Evolutionary conservation across 257 asterid genomes (phyloP), one percentile per base, ranked within the genome.

Genomic region (Petunia secreta): DNA sequence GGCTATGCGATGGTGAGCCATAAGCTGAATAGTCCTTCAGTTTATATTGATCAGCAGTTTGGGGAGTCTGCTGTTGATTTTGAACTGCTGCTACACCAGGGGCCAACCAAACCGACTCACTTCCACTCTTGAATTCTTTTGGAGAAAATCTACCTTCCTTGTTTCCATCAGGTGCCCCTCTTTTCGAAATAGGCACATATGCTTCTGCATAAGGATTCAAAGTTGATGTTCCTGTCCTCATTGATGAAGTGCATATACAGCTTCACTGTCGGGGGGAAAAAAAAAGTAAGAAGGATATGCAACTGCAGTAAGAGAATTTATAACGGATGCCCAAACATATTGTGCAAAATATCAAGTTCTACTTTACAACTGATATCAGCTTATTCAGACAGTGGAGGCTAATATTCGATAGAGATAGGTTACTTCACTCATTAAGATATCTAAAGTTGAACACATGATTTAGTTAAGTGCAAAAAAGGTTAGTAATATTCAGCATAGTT

Each of bases 201-300:
- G 97, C 85, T 77, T 91, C 89, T 78, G 98, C 98, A 84, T 87
- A 86, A 41, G 98, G 97, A 79, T 94, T 92, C 83, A 94, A 81
- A 69, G 94, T 76, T 59, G 98, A 92, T 60, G 87, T 10, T 79
- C 91, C 90, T 16, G 89, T n/a, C 92, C 84, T 91, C 98, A 94
- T 92, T 77, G 84, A 85, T 86, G 87, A 79, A 81, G 87, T 25
- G 85, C 89, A 76, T 69, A 54, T 68, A 79, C 58, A 68, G 44
- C 10, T 25, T 80, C 75, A 77, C 86, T 82, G 84, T 48, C 57
- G 58, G 25, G 25, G 25, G 25, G 25, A 25, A 53, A 44, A 71
- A 71, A 71, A 53, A 71, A 15, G 44, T 34, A 48, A 48, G 44
- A 48, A 48, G 11, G 13, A 40, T 71, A 52, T 8, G 57, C 62